These are phyloP conservation scores for Ophiostoma sp. DNA, from an alignment of 2,329 filamentous ascomycete species.

Conservation along the genomic window DNA sequence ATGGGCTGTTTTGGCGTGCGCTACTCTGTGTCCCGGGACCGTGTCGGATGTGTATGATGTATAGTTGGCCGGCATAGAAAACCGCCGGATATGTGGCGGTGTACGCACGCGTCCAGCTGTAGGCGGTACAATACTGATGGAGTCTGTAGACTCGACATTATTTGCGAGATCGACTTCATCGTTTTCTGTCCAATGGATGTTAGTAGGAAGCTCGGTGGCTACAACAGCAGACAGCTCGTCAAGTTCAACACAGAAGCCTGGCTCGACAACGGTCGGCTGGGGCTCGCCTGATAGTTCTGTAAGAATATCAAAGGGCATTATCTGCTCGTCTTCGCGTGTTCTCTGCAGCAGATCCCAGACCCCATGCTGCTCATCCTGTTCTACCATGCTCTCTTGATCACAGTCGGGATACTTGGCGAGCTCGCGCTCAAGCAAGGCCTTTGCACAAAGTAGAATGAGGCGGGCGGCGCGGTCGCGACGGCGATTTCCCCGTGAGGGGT, in stretches of 20 bases:
- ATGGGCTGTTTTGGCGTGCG: not conserved
- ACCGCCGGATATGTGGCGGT: not conserved
- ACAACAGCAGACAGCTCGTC: not conserved
- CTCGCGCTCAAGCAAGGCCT: not conserved
- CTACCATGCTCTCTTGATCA: not conserved
- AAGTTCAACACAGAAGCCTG: not conserved
- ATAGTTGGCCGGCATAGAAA: not conserved
- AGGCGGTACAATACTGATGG: not conserved
- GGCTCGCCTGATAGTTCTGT: not conserved
- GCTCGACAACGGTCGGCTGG: not conserved
- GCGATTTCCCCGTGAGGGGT: not conserved
- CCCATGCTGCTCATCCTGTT: not conserved
- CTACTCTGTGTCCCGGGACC: too few relatives aligned
- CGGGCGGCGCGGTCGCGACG: not conserved
- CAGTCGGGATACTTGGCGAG: not conserved
- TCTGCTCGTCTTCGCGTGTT: not conserved
- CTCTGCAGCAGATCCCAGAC: not conserved
- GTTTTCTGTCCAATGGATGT: slow-evolving; percentile 3
- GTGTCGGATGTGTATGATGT: not conserved
- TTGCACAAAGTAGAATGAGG: not conserved
- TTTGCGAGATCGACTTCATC: not conserved
- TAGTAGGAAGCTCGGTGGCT: slow-evolving; percentile 1
- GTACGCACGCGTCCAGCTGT: not conserved
- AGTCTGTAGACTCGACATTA: not conserved
- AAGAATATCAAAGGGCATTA: not conserved